phyloP scores from a whole-genome alignment of 257 asterid species.

The Misopates orontium region DNA sequence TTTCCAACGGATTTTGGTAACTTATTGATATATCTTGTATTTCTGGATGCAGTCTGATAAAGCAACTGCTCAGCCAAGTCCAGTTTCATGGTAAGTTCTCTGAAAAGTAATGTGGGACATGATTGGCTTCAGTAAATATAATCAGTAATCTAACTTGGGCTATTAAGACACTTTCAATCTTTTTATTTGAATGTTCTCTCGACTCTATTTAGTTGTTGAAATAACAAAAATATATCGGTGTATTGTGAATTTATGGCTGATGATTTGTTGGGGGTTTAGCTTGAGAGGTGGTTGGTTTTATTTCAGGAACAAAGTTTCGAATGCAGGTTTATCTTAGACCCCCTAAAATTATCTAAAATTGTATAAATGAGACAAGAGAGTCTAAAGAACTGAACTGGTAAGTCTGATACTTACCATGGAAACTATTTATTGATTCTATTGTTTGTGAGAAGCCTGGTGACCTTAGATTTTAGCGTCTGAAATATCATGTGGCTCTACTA shows the following conservation, averaged over 20 bases:
- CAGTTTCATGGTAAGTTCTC: constrained; percentile 73
- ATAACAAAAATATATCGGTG: no score
- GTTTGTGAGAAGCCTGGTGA: not conserved
- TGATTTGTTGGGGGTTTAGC: not conserved
- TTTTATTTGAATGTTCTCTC: not conserved
- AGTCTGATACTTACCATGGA: not conserved
- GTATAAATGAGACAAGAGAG: not conserved
- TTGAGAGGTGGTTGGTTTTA: constrained; percentile 6
- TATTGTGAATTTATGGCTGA: constrained; percentile 1
- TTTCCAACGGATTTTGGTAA: no score
- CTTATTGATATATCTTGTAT: constrained; percentile 21
- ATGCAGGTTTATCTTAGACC: not conserved
- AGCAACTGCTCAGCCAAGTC: constrained; percentile 73
- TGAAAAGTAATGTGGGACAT: constrained; percentile 9
- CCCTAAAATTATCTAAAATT: not conserved
- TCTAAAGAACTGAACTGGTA: not conserved
- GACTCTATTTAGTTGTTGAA: constrained; percentile 8
- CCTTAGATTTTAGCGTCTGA: not conserved
- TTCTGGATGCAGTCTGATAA: constrained; percentile 66
- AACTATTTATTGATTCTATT: constrained; percentile 2
- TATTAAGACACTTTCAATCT: not conserved
- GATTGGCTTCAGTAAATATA: not conserved
- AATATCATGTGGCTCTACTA: not conserved
- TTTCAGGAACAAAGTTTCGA: constrained; percentile 6
- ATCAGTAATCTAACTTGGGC: not conserved